Base-by-base conservation (phyloP, 805 yeast genomes). In the Kluyveromyces siamensis region DNA sequence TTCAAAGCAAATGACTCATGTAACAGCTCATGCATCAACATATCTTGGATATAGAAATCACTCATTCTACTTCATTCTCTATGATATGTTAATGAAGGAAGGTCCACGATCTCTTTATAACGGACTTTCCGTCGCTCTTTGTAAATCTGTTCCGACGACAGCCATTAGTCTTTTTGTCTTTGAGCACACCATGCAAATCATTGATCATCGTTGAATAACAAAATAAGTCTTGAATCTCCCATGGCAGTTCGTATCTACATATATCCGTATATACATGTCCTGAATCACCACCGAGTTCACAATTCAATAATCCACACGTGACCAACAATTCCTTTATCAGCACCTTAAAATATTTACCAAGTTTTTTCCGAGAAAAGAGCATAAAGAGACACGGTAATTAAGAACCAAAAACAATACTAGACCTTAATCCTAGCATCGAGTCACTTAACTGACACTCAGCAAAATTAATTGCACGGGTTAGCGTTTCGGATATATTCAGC, bases 91-190 rank as follows among this genome's bases (percentile, higher is more conserved):
- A 5, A 55, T 52, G 13, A 60, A 56, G 2, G 90, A 86, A 56
- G 96, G 96, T 0, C 1, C 75, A 0, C 56, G 64, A 8, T 93
- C 95, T 0, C 68, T 88, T 11, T 89, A 89, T 65, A 77, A 80
- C 47, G 96, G 96, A 0, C 75, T 83, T 49, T 67, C 78, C 0
- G 79, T 88, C 0, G 83, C 95, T 6, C 53, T 89, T 3, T 49
- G 84, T 45, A 89, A 89, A 62, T 78, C 87, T 13, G 93, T 91
- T 0, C 97, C 97, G 0, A 79, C 87, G 1, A 74, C 71, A 41
- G 87, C 87, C 0, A 64, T 84, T 5, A 77, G 88, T 0, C 70
- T 85, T 48, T 80, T 79, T 70, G 70, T 79, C n/a, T 85, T 80
- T 61, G 90, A 84, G 52, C 45, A 46, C 11, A 36, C 37, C 18